Conservation (phyloP, 179 eudicot species). For the Actinidia chinensis region DNA sequence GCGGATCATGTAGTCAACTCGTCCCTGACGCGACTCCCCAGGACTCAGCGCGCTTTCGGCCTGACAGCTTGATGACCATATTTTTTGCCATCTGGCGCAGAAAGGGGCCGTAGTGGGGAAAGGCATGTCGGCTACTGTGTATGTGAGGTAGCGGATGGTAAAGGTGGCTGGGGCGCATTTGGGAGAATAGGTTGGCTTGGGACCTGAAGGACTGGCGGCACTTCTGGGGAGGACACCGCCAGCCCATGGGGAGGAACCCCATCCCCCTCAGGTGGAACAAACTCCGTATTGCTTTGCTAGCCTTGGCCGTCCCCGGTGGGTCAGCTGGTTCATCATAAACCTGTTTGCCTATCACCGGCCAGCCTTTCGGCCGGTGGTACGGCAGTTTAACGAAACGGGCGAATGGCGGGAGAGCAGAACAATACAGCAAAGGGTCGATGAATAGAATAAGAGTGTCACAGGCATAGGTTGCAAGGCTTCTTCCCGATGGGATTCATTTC, state of each 20-base stretch:
- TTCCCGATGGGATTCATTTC: slow-evolving; percentile 16
- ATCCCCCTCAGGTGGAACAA: slow-evolving; percentile 51
- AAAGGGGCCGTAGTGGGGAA: slow-evolving; percentile 85
- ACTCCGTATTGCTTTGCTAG: slow-evolving; percentile 59
- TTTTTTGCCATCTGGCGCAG: slow-evolving; percentile 97
- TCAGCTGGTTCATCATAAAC: slow-evolving; percentile 69
- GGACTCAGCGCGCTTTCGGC: slow-evolving; percentile 78
- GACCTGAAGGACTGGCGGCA: slow-evolving; percentile 69
- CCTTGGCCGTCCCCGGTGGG: slow-evolving; percentile 60
- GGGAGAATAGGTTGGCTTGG: slow-evolving; percentile 72
- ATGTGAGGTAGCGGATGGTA: slow-evolving; percentile 68
- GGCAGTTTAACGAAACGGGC: slow-evolving; percentile 45
- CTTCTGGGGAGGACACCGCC: slow-evolving; percentile 49
- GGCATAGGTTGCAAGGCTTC: slow-evolving; percentile 21
- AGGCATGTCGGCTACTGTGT: slow-evolving; percentile 79
- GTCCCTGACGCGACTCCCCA: slow-evolving; percentile 86
- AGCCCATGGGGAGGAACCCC: slow-evolving; percentile 61
- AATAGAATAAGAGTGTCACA: slow-evolving; percentile 17
- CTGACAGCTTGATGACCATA: slow-evolving; percentile 87
- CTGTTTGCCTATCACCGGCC: slow-evolving; percentile 68
- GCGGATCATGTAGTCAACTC: slow-evolving; percentile 53
- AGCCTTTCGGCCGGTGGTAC: slow-evolving; percentile 64
- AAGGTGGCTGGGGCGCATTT: slow-evolving; percentile 75
- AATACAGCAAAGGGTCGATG: slow-evolving; percentile 25
- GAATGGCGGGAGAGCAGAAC: slow-evolving; percentile 21